These are phyloP conservation scores for Beverwykella pulmonaria DNA, from an alignment of 495 filamentous ascomycete genomes.

Conservation along the genomic window DNA sequence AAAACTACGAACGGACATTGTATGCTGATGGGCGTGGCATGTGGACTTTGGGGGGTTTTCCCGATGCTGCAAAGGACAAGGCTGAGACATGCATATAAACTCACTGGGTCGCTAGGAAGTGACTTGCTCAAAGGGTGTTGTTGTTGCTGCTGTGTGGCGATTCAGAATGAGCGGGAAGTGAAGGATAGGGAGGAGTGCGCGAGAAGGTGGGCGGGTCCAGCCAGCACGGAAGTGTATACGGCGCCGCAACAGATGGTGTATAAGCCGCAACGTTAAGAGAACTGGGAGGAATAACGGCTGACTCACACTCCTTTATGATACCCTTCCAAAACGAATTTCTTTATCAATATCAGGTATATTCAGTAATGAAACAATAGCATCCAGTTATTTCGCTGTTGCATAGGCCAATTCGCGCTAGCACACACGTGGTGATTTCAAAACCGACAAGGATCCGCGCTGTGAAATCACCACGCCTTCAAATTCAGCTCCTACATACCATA, in stretches of 20 bases:
- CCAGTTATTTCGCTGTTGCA: no score
- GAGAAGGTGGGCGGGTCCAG: slow-evolving; percentile 40
- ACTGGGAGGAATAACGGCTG: not conserved
- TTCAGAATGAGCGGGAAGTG: slow-evolving; percentile 43
- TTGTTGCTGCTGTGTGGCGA: slow-evolving; percentile 40
- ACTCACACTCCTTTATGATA: not conserved
- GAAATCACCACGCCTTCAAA: no score
- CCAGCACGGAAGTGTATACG: slow-evolving; percentile 31
- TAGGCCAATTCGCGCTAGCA: no score
- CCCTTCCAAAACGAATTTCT: not conserved
- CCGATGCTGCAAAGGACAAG: slow-evolving; percentile 33
- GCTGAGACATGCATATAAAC: slow-evolving; percentile 39
- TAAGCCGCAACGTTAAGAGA: slow-evolving; percentile 26
- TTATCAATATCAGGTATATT: not conserved
- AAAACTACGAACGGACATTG: slow-evolving; percentile 35
- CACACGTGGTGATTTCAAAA: no score
- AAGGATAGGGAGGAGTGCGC: slow-evolving; percentile 37
- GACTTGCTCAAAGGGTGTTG: slow-evolving; percentile 36
- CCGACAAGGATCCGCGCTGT: no score
- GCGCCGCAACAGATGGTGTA: slow-evolving; percentile 37
- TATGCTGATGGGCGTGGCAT: slow-evolving; percentile 34
- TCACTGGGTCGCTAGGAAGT: slow-evolving; percentile 23
- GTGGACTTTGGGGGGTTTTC: slow-evolving; percentile 40
- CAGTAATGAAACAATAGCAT: not conserved
- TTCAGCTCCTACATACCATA: no score